Base-by-base conservation (phyloP, 2,329 filamentous ascomycete genomes). In the Periconia sp. region DNA sequence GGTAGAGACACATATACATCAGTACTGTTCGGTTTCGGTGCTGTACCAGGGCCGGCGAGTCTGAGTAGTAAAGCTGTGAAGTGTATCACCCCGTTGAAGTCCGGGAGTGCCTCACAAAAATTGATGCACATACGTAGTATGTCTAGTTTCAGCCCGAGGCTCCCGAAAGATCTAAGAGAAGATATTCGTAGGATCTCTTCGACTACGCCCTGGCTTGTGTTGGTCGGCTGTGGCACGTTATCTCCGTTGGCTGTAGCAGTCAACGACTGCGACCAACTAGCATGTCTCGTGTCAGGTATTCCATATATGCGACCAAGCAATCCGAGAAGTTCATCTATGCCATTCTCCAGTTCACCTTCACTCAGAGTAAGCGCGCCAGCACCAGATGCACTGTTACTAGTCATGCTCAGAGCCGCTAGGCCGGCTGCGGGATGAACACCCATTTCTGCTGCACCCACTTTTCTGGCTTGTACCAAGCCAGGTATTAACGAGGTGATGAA, bases 391-490 rank as follows among this genome's bases (percentile, higher is more conserved):
- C 59, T 61, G 8, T 66, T 67, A 33, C 64, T 67, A 9, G 61
- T 63, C 58, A 73, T 68, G 59, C 86, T 88, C 30, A 94, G 77
- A 13, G 88, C 87, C 23, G 91, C 87, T 47, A 97, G 78, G 0
- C 91, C 92, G 10, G 93, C 91, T 17, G 93, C 93, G 41, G 94
- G 94, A 74, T 97, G 93, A 35, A 99, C 91, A 3, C 93, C 94
- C 66, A 94, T 90, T 69, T 97, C 94, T n/a, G 94, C 92, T 41
- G 94, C 94, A 31, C 93, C 93, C 45, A 93, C 83, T 45, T 95
- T 97, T 40, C 94, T 85, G 15, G 94, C 94, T 73, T 97, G 91
- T 5, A 96, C 88, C 9, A 99, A 81, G 2, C 90, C 92, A 33
- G 87, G 88, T 49, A 95, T 90, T 41, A 97, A 80, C 15, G 92